Conservation (phyloP, 179 eudicot genomes). For the Heliamphora pulchella region DNA sequence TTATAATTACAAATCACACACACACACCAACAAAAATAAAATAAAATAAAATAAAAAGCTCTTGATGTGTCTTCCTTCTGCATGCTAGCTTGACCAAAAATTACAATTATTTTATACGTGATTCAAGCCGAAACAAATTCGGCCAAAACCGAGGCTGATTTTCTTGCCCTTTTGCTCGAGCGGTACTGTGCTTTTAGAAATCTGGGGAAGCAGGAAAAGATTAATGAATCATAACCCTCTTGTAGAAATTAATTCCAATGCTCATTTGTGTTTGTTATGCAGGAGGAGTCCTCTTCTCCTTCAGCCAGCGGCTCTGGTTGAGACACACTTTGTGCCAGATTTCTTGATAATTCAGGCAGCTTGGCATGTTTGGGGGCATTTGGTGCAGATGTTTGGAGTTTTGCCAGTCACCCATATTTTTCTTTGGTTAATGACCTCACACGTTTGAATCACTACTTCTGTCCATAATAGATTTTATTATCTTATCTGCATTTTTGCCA, state of each 20-base stretch:
- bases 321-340: background rate
- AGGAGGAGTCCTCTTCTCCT: constrained; percentile 18
- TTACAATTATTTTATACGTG: background rate
- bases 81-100: background rate
- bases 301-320: background rate
- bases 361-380: background rate
- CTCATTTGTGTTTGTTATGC: constrained; percentile 7
- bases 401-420: background rate
- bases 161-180: background rate
- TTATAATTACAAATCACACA: too few relatives aligned
- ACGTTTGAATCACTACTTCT: background rate
- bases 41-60: too few relatives aligned
- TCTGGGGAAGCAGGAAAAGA: background rate
- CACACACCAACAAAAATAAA: too few relatives aligned
- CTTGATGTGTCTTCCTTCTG: background rate
- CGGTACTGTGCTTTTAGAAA: background rate
- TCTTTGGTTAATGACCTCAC: constrained; percentile 7
- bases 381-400: background rate
- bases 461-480: background rate
- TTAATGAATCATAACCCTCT: background rate
- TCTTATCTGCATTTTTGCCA: background rate
- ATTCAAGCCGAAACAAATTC: background rate
- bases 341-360: background rate
- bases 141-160: background rate
- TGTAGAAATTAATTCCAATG: background rate